Conservation (phyloP, 2,329 filamentous ascomycete genomes). For the Purpureocillium lavendulum region DNA sequence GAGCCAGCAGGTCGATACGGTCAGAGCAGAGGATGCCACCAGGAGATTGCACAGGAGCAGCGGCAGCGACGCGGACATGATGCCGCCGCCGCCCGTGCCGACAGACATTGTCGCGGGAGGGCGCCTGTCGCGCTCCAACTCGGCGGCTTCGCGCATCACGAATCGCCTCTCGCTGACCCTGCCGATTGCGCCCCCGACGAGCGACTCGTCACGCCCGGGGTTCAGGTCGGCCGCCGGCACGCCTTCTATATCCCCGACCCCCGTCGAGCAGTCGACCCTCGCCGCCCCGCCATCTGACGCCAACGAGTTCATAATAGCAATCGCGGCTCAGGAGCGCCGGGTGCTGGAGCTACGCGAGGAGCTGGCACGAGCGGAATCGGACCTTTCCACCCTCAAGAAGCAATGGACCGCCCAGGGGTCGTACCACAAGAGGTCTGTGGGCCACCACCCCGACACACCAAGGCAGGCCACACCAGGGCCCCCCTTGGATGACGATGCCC, state of each 20-base stretch:
- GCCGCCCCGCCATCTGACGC: conserved; percentile 42
- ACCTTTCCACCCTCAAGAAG: conserved; percentile 69
- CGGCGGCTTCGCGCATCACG: conserved; percentile 42
- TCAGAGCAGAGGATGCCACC: conserved; percentile 1
- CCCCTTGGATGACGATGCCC: conserved; percentile 19
- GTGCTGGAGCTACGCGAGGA: conserved; percentile 91
- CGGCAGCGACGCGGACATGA: conserved; percentile 11
- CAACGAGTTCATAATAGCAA: conserved; percentile 71
- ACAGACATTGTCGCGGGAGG: conserved; percentile 30
- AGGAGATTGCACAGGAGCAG: not conserved
- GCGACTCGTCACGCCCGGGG: conserved; percentile 42
- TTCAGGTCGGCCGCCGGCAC: conserved; percentile 29
- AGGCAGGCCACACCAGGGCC: conserved; percentile 4
- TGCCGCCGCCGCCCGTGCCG: conserved; percentile 28
- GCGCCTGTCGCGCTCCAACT: conserved; percentile 43
- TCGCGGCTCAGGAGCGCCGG: conserved; percentile 84
- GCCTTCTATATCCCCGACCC: conserved; percentile 41
- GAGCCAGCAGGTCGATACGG: no score
- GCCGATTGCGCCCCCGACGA: conserved; percentile 48
- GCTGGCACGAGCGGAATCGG: conserved; percentile 70
- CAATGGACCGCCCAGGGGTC: conserved; percentile 76
- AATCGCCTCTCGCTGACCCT: conserved; percentile 54
- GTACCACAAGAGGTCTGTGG: conserved; percentile 59
- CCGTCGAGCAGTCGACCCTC: conserved; percentile 34
- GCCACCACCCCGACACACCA: conserved; percentile 4